Evolutionary conservation across 1,284 basidiomycete species (phyloP), one percentile per base, ranked within the genome.

Genomic region (Melanopsichium pennsylvanicum): DNA sequence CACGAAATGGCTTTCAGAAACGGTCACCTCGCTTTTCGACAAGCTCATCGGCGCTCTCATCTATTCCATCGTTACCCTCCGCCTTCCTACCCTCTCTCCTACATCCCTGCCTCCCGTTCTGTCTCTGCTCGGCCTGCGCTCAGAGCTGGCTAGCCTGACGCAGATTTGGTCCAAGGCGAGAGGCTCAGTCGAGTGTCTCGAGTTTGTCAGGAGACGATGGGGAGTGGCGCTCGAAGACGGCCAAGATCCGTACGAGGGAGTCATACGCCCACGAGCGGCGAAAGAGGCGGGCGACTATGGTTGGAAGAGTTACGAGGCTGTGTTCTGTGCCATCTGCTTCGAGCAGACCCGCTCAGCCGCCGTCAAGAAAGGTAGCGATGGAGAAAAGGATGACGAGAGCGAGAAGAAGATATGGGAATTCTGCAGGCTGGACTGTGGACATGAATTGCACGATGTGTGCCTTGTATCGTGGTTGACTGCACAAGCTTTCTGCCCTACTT

Each of bases 401-500:
- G 27, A 8, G 13, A 32, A 15, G 5, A 21, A 16, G 19, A 34
- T 18, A 40, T 55, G 34, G 45, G 59, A 57, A 27, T 66, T 58
- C 40, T 71, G 69, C 19, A 16, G 55, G 3, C 45, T 74, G 16
- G 72, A 74, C 18, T 74, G 72, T 34, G 72, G 72, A 0, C 72
- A 74, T 44, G 60, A 72, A 42, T 39, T 74, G 26, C 72, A 74
- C 45, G 64, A 62, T 33, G 43, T 69, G n/a, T 74, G 72, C 38
- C 32, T 74, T 11, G 72, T 74, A 2, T 52, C 56, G 5, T 71
- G 68, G 68, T 41, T 72, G 26, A 69, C 66, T 4, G 58, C 60
- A 2, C 69, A 74, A 38, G 69, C 72, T 2, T 74, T 74, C 25
- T 74, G 72, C 46, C 72, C 72, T 1, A 68, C 69, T 5, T 71